These are phyloP conservation scores for Centrapalus pauciflorus DNA, from an alignment of 129 eudicot genomes.

Conservation along the genomic window DNA sequence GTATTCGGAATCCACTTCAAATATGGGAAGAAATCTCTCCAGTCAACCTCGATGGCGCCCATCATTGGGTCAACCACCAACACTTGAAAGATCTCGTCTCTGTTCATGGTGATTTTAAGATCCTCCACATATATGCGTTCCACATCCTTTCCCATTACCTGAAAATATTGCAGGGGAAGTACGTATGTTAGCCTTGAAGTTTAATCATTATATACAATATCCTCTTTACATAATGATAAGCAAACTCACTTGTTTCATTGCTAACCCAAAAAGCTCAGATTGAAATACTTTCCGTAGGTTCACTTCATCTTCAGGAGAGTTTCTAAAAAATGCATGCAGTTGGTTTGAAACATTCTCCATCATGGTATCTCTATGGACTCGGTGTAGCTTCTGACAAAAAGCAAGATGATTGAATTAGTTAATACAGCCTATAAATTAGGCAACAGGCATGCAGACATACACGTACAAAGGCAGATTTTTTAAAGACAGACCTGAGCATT, in stretches of 20 bases:
- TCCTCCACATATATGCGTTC: conserved; percentile 53
- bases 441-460: neutral
- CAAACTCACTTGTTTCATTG: conserved; percentile 72
- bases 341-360: conserved; percentile 39
- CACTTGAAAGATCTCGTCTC: conserved; percentile 45
- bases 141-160: conserved; percentile 56
- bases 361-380: conserved; percentile 56
- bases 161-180: conserved; percentile 11
- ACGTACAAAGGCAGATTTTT: too few species aligned
- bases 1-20: conserved; percentile 60
- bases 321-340: conserved; percentile 31
- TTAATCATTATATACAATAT: neutral
- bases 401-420: neutral
- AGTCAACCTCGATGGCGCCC: conserved; percentile 71
- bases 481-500: conserved; percentile 65
- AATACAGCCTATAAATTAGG: neutral
- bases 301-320: conserved; percentile 41
- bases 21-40: conserved; percentile 79
- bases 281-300: conserved; percentile 60
- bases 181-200: neutral
- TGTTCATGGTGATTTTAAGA: conserved; percentile 43
- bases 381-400: conserved; percentile 54
- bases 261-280: conserved; percentile 74
- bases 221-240: neutral
- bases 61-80: conserved; percentile 55